Percentiles rank a stretch among this genome's conserved stretches.
phyloP scores from a whole-genome alignment of 306 rosid species.

The Glycyrrhiza uralensis region DNA sequence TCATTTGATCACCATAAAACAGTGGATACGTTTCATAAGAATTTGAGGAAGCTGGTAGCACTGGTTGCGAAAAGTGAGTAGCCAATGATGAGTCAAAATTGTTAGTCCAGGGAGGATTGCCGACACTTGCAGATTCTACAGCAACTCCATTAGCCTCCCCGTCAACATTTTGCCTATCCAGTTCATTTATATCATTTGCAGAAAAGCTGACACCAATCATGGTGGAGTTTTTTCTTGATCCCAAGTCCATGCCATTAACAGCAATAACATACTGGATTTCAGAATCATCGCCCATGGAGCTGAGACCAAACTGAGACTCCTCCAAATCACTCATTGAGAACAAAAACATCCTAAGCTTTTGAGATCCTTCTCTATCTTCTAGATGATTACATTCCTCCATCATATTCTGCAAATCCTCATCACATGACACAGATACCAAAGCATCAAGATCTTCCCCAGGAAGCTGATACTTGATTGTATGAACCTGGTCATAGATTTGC shows the following conservation, averaged over 20 bases:
- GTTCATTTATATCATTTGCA: slow-evolving; percentile 51
- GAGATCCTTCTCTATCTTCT: slow-evolving; percentile 46
- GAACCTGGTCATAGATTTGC: slow-evolving; percentile 50
- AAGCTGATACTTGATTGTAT: slow-evolving; percentile 69
- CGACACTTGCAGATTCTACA: slow-evolving; percentile 35
- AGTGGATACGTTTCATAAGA: slow-evolving; percentile 35
- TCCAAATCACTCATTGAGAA: slow-evolving; percentile 68
- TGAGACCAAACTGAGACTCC: slow-evolving; percentile 57
- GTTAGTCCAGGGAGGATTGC: slow-evolving; percentile 25
- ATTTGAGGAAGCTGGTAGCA: slow-evolving; percentile 42
- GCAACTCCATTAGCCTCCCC: slow-evolving; percentile 33
- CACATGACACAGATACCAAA: slow-evolving; percentile 73
- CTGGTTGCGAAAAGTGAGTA: slow-evolving; percentile 46
- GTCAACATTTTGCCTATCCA: slow-evolving; percentile 43
- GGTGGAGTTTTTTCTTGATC: slow-evolving; percentile 52
- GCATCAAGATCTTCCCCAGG: slow-evolving; percentile 95
- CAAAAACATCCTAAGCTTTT: slow-evolving; percentile 69
- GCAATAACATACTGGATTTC: slow-evolving; percentile 75
- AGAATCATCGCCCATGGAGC: slow-evolving; percentile 50
- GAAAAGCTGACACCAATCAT: slow-evolving; percentile 45
- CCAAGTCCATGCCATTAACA: slow-evolving; percentile 70
- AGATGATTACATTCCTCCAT: slow-evolving; percentile 63
- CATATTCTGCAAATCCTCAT: slow-evolving; percentile 84
- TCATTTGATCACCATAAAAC: slow-evolving; percentile 39
- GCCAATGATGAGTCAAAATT: slow-evolving; percentile 35